Percentiles rank a stretch among this genome's conserved stretches.
Evolutionary conservation across 2,329 filamentous ascomycete species (phyloP).

Genomic region (Chrysoporthe puriensis): DNA sequence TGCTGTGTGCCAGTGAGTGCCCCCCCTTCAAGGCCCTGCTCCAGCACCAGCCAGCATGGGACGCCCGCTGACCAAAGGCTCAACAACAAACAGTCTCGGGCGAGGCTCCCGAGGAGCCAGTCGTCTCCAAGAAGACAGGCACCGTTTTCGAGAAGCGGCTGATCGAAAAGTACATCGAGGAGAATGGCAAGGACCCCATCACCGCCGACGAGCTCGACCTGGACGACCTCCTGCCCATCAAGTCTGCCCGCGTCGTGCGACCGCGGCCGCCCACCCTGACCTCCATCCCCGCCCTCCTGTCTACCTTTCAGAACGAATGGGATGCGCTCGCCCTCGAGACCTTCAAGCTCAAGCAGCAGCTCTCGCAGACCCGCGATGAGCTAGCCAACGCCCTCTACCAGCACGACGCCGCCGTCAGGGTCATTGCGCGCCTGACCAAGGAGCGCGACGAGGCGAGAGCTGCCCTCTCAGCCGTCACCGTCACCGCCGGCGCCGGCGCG

Average conservation of each 20-base stretch:
- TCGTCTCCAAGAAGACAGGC: constrained; percentile 92
- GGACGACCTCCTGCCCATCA: constrained; percentile 87
- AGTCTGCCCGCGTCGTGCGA: constrained; percentile 80
- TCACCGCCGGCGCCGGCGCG: constrained; percentile 54
- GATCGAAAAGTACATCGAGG: constrained; percentile 91
- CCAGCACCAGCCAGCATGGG: background rate
- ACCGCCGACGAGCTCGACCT: constrained; percentile 81
- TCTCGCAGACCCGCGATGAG: constrained; percentile 89
- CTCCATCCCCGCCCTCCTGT: constrained; percentile 91
- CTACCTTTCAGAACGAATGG: constrained; percentile 98
- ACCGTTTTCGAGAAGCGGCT: constrained; percentile 93
- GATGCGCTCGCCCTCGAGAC: constrained; percentile 90
- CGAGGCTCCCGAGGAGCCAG: constrained; percentile 91
- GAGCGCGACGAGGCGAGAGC: constrained; percentile 93
- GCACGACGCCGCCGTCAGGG: constrained; percentile 93
- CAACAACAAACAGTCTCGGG: constrained; percentile 73
- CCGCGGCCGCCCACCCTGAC: constrained; percentile 92
- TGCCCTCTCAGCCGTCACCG: constrained; percentile 82
- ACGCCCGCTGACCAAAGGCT: constrained; percentile 12
- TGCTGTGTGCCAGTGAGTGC: constrained; percentile 29
- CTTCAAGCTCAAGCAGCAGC: constrained; percentile 86
- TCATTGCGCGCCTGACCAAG: constrained; percentile 87
- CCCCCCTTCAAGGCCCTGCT: background rate
- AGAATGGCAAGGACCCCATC: constrained; percentile 90
- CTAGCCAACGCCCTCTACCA: constrained; percentile 93